Conservation (phyloP, 208 protist genomes). For the Crithidia sp. region DNA sequence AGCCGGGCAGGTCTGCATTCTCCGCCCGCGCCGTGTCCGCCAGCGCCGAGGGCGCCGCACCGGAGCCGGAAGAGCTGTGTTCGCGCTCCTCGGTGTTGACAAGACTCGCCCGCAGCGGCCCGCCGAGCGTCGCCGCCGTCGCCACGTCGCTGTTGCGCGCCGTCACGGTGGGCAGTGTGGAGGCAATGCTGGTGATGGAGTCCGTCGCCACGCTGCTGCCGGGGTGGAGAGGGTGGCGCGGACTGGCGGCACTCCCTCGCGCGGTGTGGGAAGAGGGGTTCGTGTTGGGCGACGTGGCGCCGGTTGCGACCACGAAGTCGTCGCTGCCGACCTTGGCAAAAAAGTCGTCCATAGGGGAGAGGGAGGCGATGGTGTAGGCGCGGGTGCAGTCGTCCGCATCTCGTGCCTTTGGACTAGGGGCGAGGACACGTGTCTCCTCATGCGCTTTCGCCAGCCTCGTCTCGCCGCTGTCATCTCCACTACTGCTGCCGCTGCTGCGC, state of each 20-base stretch:
- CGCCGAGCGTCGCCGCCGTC: background rate
- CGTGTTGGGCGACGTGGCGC: background rate
- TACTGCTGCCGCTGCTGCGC: background rate
- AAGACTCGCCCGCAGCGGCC: background rate
- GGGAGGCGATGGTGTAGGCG: background rate
- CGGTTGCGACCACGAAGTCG: background rate
- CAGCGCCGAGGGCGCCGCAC: background rate
- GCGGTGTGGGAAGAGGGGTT: background rate
- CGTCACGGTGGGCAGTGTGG: conserved; percentile 4
- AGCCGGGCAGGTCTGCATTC: background rate
- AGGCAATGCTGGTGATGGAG: conserved; percentile 14
- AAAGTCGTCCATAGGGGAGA: background rate
- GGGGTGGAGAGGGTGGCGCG: background rate
- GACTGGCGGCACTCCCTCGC: background rate
- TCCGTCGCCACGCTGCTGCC: conserved; percentile 10
- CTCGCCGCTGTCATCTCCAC: background rate
- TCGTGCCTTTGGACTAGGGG: background rate
- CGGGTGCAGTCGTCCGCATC: background rate
- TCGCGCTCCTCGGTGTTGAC: background rate
- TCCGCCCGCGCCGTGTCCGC: background rate
- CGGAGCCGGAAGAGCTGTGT: background rate
- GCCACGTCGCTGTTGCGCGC: conserved; percentile 7
- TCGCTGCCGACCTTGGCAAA: background rate
- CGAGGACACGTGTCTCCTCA: background rate
- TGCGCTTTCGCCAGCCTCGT: background rate